These are phyloP conservation scores for Parasarocladium wereldwijsianum DNA, from an alignment of 2,329 filamentous ascomycete species.

Conservation along the genomic window DNA sequence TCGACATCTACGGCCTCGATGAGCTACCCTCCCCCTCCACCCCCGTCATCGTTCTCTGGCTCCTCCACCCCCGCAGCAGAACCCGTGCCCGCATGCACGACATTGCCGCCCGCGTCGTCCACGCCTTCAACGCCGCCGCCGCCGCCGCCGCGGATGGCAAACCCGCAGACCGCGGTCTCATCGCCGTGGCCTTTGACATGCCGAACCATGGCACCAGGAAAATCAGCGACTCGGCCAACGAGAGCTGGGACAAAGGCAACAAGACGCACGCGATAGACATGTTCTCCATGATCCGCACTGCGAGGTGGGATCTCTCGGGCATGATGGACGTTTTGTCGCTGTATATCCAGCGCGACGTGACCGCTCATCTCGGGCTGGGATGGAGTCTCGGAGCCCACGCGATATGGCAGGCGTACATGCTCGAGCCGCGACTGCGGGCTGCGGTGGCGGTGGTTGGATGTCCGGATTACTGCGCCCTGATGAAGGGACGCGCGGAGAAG, in stretches of 20 bases:
- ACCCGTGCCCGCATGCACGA: slow-evolving; percentile 60
- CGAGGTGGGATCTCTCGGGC: slow-evolving; percentile 57
- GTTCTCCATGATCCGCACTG: slow-evolving; percentile 63
- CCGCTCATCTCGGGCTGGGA: slow-evolving; percentile 62
- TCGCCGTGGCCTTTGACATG: slow-evolving; percentile 81
- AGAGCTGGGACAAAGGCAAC: slow-evolving; percentile 69
- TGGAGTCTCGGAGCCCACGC: slow-evolving; percentile 79
- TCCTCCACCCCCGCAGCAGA: slow-evolving; percentile 67
- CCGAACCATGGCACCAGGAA: slow-evolving; percentile 74
- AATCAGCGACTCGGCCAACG: slow-evolving; percentile 54
- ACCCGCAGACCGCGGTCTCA: slow-evolving; percentile 40
- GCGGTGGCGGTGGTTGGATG: slow-evolving; percentile 76
- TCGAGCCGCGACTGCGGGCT: slow-evolving; percentile 64
- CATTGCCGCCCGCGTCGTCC: slow-evolving; percentile 53
- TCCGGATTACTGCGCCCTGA: slow-evolving; percentile 59
- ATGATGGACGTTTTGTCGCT: slow-evolving; percentile 67
- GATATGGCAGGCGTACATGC: slow-evolving; percentile 69
- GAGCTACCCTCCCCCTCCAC: slow-evolving; percentile 45
- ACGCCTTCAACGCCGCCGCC: slow-evolving; percentile 35
- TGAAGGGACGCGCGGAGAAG: slow-evolving; percentile 62
- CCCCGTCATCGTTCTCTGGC: slow-evolving; percentile 69
- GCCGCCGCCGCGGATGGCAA: too few species aligned
- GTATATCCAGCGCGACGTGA: slow-evolving; percentile 41
- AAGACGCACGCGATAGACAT: slow-evolving; percentile 78
- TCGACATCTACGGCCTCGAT: slow-evolving; percentile 66